Conservation (phyloP, 176 grass and related monocot genomes). For the barley (Hordeum vulgare) region MorexV3_pseudomolecules_assembly NC_058523.1:559173923-559174422, state of each 20-base stretch:
- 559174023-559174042: no score
- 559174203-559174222: no score
- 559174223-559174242: no score
- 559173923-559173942: no score
- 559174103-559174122: slow-evolving; percentile 65
- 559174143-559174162: slow-evolving; percentile 68
- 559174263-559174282: slow-evolving; percentile 81
- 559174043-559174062: background rate
- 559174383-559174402: slow-evolving; percentile 4
- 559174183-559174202: background rate
- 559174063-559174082: background rate
- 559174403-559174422: background rate
- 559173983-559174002: no score
- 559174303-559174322: slow-evolving; percentile 73
- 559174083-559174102: slow-evolving; percentile 51
- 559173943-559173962: no score
- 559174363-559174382: slow-evolving; percentile 38
- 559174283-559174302: slow-evolving; percentile 59
- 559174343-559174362: slow-evolving; percentile 73
- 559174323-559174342: slow-evolving; percentile 52
- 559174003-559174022: no score
- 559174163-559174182: background rate
- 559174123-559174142: slow-evolving; percentile 85
- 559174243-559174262: background rate
- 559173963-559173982: no score